Percentiles rank a stretch among this genome's conserved stretches.
These are phyloP conservation scores for Pleomassaria siparia DNA, from an alignment of 2,329 filamentous ascomycete genomes.

Conservation along the genomic window DNA sequence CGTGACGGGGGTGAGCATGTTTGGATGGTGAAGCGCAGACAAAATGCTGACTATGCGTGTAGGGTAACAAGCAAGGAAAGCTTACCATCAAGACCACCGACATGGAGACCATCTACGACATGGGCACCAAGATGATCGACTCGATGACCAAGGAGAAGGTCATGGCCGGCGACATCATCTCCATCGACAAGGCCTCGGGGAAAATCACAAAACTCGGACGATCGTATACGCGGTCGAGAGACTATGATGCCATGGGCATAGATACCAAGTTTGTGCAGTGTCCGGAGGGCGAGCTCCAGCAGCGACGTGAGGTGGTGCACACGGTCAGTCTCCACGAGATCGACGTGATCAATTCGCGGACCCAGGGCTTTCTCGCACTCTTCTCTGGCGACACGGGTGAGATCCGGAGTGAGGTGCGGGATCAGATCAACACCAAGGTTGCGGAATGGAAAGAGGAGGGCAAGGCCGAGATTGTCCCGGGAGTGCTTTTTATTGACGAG, in stretches of 20 bases:
- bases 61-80: conserved; percentile 96
- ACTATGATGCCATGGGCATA: conserved; percentile 98
- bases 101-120: conserved; percentile 99
- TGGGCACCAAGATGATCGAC: conserved; percentile 99
- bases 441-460: conserved; percentile 99
- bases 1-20: conserved; percentile 71
- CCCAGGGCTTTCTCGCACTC: conserved; percentile 95
- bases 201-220: conserved; percentile 97
- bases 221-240: conserved; percentile 89
- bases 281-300: conserved; percentile 95
- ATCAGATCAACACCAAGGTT: conserved; percentile 99
- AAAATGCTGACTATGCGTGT: conserved; percentile 13
- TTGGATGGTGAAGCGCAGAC: background rate
- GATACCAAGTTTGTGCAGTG: conserved; percentile 98
- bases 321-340: conserved; percentile 98
- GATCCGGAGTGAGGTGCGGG: conserved; percentile 93
- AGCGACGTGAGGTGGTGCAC: conserved; percentile 94
- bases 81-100: conserved; percentile 99
- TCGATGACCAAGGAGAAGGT: conserved; percentile 99
- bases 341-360: conserved; percentile 97
- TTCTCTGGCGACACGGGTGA: conserved; percentile 98
- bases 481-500: conserved; percentile 97
- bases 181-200: conserved; percentile 96
- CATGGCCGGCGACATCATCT: conserved; percentile 97
- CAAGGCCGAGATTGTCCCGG: conserved; percentile 96